Evolutionary conservation across 768 basidiomycete genomes (phyloP), one percentile per base, ranked within the genome.

Genomic region (Mrakia frigida): DNA sequence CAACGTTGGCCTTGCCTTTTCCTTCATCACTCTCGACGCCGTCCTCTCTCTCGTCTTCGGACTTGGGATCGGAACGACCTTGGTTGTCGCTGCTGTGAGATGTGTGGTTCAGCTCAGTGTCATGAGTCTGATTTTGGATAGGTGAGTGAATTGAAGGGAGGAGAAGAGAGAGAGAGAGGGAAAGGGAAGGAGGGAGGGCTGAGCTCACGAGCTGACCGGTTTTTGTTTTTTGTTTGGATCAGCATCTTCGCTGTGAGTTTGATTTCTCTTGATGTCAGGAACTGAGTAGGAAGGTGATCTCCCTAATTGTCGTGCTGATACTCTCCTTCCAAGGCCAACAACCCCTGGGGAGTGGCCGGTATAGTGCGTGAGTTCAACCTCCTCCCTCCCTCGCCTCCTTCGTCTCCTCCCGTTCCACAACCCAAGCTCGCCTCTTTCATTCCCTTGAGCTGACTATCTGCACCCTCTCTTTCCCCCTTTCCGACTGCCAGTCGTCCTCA

Each of bases 31-130:
- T 53, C 87, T 94, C 81, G 88, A 93, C 84, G 87, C 90, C 7
- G 77, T 88, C 33, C 78, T 93, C 9, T 93, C 93, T 2, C 84
- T 86, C 9, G 79, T 85, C 0, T 87, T 93, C 77, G 85, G 88
- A 6, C 87, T 95, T 28, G 91, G 89, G 3, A 85, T 94, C 61
- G 91, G 90, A 0, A 82, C 85, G 0, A 89, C 89, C 7, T 87
- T 95, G 33, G 80, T 91, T 31, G 87, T 89, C 11, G 88, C 92
- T 0, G 65, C 76, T 0, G 74, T 89, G 60, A 85, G 93, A 82
- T 95, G 93, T 81, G 84, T 92, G 28, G 83, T 90, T 13, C 93
- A 95, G 84, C 87, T 95, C 31, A 88, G 88, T 23, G 82, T 92
- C 21, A 90, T 94, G 77, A 43, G 39, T 9, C 43, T 72, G 37